Conservation (phyloP, 2,329 filamentous ascomycete genomes). For the Ceratocystis papillata region DNA sequence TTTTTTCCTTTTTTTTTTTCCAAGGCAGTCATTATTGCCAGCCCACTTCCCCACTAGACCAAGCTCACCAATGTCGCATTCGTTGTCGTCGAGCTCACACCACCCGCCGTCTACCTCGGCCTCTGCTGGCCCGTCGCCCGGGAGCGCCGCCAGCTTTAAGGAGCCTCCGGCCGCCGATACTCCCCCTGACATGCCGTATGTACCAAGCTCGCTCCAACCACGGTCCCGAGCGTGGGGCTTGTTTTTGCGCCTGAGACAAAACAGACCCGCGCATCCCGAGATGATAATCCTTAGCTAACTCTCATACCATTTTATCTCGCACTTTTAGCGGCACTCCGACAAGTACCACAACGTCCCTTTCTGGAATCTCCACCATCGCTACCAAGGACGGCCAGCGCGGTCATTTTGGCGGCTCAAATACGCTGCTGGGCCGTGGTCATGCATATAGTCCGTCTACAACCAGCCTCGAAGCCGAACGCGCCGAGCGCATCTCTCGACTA, state of each 20-base stretch:
- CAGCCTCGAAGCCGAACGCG: constrained; percentile 81
- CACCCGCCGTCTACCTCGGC: neutral
- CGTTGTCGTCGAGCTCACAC: neutral
- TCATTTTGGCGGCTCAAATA: constrained; percentile 43
- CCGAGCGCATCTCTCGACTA: constrained; percentile 87
- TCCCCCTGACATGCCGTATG: constrained; percentile 81
- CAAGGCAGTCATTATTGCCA: constrained; percentile 28
- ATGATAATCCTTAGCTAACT: neutral
- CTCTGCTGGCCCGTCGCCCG: neutral
- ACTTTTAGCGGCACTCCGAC: constrained; percentile 71
- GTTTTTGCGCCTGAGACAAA: neutral
- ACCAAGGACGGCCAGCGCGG: constrained; percentile 95
- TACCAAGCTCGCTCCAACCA: constrained; percentile 25
- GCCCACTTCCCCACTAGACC: too few relatives aligned
- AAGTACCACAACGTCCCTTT: constrained; percentile 83
- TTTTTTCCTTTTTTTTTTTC: constrained; percentile 58
- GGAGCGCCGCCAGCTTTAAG: neutral
- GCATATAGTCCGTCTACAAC: constrained; percentile 51
- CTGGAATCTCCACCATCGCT: constrained; percentile 80
- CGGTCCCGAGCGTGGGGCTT: neutral
- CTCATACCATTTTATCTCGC: neutral
- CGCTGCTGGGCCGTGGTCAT: constrained; percentile 46
- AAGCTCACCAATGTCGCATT: constrained; percentile 19
- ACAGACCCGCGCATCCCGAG: neutral
- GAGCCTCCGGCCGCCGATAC: constrained; percentile 55